Conservation (phyloP, 2,329 filamentous ascomycete species). For the Cordyceps farinosa region DNA sequence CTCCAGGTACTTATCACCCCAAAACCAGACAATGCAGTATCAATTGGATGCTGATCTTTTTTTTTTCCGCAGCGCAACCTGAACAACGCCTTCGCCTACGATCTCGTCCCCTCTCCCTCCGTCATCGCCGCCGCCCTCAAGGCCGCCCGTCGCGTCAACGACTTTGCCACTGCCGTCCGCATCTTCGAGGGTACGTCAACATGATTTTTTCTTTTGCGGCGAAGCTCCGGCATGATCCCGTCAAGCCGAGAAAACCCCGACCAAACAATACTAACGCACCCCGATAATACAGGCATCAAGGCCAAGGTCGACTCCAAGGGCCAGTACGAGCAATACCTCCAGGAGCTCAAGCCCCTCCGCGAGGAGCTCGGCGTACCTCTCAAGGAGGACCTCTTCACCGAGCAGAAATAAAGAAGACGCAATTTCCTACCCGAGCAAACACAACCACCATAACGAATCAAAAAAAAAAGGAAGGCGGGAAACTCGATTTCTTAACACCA, state of each 20-base stretch:
- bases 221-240: not conserved
- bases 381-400: slow-evolving; percentile 90
- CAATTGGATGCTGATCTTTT: not conserved
- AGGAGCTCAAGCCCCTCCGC: slow-evolving; percentile 86
- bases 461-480: not conserved
- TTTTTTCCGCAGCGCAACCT: slow-evolving; percentile 65
- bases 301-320: slow-evolving; percentile 98
- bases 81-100: slow-evolving; percentile 99
- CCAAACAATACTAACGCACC: not conserved
- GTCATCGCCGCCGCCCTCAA: slow-evolving; percentile 89
- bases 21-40: not conserved
- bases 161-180: slow-evolving; percentile 96
- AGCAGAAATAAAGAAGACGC: slow-evolving; percentile 39
- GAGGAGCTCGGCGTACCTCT: slow-evolving; percentile 90
- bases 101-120: slow-evolving; percentile 91
- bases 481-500: not conserved
- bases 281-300: slow-evolving; percentile 70
- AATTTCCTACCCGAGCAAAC: not conserved
- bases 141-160: slow-evolving; percentile 93
- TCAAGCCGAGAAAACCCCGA: not conserved
- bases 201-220: not conserved
- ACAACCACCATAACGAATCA: not conserved
- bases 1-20: slow-evolving; percentile 72
- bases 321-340: slow-evolving; percentile 95
- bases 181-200: slow-evolving; percentile 85